Evolutionary conservation across 1,284 basidiomycete genomes (phyloP).

Genomic region (Termitomyces sp.): DNA sequence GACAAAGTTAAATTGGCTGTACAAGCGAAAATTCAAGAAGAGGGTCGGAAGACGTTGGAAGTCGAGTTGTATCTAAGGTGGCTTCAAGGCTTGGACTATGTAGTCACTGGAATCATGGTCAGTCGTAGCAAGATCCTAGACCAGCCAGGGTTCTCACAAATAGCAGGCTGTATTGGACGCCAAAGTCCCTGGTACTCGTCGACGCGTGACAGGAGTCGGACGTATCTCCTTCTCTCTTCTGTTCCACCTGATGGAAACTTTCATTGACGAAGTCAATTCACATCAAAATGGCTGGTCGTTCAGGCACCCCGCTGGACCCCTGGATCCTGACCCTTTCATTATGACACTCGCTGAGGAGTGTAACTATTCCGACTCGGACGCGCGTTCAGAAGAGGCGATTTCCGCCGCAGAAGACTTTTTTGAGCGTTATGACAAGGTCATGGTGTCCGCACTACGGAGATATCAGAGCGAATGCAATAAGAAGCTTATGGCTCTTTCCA

Average conservation of each 20-base stretch:
- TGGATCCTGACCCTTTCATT: slow-evolving; percentile 28
- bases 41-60: slow-evolving; percentile 28
- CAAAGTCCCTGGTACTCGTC: slow-evolving; percentile 31
- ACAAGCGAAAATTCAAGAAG: slow-evolving; percentile 21
- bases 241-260: slow-evolving; percentile 36
- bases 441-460: slow-evolving; percentile 29
- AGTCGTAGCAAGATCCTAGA: slow-evolving; percentile 7
- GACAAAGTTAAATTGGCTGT: slow-evolving; percentile 28
- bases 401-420: slow-evolving; percentile 29
- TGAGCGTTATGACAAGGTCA: slow-evolving; percentile 29
- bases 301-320: slow-evolving; percentile 20
- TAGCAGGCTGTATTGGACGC: slow-evolving; percentile 30
- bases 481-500: slow-evolving; percentile 27
- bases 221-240: slow-evolving; percentile 33
- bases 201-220: slow-evolving; percentile 31
- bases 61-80: slow-evolving; percentile 37
- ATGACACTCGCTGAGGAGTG: slow-evolving; percentile 39
- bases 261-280: slow-evolving; percentile 36
- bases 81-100: slow-evolving; percentile 33
- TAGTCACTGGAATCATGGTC: slow-evolving; percentile 33
- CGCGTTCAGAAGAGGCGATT: slow-evolving; percentile 32
- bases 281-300: slow-evolving; percentile 37
- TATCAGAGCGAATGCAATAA: slow-evolving; percentile 36
- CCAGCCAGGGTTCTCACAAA: slow-evolving; percentile 1
- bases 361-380: slow-evolving; percentile 34